Base-by-base conservation (phyloP, 2,329 filamentous ascomycete species). In the Sporothrix humicola region DNA sequence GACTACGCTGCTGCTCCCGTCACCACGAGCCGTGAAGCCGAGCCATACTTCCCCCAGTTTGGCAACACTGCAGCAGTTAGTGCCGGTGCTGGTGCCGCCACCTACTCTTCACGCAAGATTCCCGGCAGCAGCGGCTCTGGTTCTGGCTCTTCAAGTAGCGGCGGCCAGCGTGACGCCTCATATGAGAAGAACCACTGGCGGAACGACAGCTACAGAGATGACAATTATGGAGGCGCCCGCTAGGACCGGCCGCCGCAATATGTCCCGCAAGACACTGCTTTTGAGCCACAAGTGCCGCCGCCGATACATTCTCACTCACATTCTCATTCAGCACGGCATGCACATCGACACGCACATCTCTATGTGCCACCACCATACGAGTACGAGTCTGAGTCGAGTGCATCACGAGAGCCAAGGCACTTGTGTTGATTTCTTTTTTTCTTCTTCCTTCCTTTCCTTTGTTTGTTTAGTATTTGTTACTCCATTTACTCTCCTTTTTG, bases 141-240 rank as follows among this genome's bases (percentile, higher is more conserved):
- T 9, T 17, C 42, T 3, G 1, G 12, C 12, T 6, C n/a, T 13
- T 37, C 31, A 7, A 37, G 31, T 37, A 23, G 46, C 23, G 56
- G 3, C 17, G 75, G 78, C 48, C 76, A 76, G 46, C 48, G 68
- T 63, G 78, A 69, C 3, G 68, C 73, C 13, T 52, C 63, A 77
- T 77, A 73, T 76, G 80, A 73, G 48, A 74, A 73, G 63, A 78
- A 78, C 12, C 79, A 82, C 63, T 79, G 80, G 76, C 79, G 81
- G 77, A 77, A 75, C 69, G 82, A 81, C 77, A 81, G 80, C 42
- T 79, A 82, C 65, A 81, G 81, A 44, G 79, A 80, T 48, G 81
- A 82, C 74, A 79, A 78, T 73, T 79, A 78, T 74, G 75, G 76
- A 1, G 72, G 66, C 75, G 78, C 75, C 52, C 74, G 72, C 66